Conservation (phyloP, 441 rosid species). For the Corymbia citriodora region DNA sequence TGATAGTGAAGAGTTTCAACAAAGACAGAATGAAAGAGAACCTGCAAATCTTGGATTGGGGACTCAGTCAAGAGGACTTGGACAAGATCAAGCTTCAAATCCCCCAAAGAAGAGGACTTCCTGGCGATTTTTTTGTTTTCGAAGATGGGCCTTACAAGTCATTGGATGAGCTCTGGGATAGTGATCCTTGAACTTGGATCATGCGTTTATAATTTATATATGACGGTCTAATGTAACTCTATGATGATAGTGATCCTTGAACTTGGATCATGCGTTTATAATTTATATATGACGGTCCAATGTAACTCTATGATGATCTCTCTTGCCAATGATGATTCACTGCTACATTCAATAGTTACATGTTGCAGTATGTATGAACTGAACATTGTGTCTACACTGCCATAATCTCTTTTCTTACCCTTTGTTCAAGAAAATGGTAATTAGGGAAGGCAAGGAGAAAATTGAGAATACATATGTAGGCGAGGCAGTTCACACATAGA, state of each 20-base stretch:
- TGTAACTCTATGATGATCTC: not conserved
- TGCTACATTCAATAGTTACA: not conserved
- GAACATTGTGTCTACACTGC: not conserved
- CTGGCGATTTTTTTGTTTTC: not conserved
- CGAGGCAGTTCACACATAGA: not conserved
- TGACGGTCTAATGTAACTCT: no score
- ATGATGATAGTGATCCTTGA: not conserved
- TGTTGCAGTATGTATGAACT: not conserved
- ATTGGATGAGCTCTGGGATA: not conserved
- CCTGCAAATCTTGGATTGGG: not conserved
- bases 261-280: not conserved
- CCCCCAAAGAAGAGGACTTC: not conserved
- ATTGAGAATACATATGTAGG: not conserved
- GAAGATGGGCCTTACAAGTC: not conserved
- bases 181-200: not conserved
- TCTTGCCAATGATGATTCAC: not conserved
- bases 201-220: not conserved
- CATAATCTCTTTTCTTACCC: not conserved
- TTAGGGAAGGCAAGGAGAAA: not conserved
- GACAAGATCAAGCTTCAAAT: not conserved
- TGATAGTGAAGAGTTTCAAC: not conserved
- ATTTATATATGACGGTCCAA: not conserved
- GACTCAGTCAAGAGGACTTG: not conserved
- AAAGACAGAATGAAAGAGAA: not conserved
- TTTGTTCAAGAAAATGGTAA: not conserved